These are phyloP conservation scores for Leccinum incarnatum DNA, from an alignment of 768 basidiomycete species.

Conservation along the genomic window DNA sequence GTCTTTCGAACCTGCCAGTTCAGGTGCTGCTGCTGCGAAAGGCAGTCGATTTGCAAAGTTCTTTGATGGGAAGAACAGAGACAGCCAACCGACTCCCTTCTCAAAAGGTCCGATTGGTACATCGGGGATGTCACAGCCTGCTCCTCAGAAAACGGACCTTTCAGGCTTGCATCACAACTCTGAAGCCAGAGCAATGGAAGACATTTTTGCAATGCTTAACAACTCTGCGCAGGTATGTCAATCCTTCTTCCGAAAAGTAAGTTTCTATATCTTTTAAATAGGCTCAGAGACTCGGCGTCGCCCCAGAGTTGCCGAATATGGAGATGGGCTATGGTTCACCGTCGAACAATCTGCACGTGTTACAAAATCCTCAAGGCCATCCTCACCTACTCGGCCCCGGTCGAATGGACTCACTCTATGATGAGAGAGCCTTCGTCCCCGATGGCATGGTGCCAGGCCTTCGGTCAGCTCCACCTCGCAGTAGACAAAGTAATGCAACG, in stretches of 20 bases:
- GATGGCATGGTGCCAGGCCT: slow-evolving; percentile 87
- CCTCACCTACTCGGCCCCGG: slow-evolving; percentile 37
- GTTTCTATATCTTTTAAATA: slow-evolving; percentile 14
- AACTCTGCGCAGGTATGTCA: slow-evolving; percentile 65
- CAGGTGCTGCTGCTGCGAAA: slow-evolving; percentile 53
- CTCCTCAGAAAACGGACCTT: slow-evolving; percentile 46
- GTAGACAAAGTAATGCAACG: slow-evolving; percentile 51
- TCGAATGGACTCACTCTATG: slow-evolving; percentile 68
- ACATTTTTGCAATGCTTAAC: slow-evolving; percentile 77
- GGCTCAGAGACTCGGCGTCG: slow-evolving; percentile 28
- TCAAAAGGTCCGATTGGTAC: slow-evolving; percentile 40
- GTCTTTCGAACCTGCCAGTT: slow-evolving; percentile 33
- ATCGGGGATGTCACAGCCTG: slow-evolving; percentile 46
- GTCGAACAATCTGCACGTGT: slow-evolving; percentile 33
- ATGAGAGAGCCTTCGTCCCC: slow-evolving; percentile 76
- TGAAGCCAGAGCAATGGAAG: slow-evolving; percentile 69
- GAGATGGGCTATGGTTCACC: slow-evolving; percentile 26
- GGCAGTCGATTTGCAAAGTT: slow-evolving; percentile 88
- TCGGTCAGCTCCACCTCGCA: slow-evolving; percentile 61
- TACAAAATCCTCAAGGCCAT: slow-evolving; percentile 44
- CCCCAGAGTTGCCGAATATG: slow-evolving; percentile 23
- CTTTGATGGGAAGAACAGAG: slow-evolving; percentile 70
- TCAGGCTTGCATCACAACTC: slow-evolving; percentile 36
- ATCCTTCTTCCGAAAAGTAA: not conserved
- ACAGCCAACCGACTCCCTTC: slow-evolving; percentile 31